Base-by-base conservation (phyloP, 2,329 filamentous ascomycete genomes). In the Helotiales sp. region DNA sequence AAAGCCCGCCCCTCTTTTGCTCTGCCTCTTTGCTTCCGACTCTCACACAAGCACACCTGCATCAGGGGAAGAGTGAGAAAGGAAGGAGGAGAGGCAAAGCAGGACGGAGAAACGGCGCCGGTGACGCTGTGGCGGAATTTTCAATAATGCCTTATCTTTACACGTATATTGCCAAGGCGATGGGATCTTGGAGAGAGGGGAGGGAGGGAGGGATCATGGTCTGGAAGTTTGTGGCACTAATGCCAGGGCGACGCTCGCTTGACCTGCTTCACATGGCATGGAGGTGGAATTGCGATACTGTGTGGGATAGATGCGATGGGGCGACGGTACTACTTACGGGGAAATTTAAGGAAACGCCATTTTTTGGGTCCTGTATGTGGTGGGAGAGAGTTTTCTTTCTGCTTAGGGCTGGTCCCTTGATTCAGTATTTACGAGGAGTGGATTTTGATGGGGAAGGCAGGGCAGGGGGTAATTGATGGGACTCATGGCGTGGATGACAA, bases 181-280 rank as follows among this genome's bases (percentile, higher is more conserved):
- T 40, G 24, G 32, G 20, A 57, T 37, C 54, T 57, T 57, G 54
- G 30, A 37, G 54, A 40, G 54, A 57, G 30, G 49, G 47, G 49
- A 28, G 30, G 26, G 26, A n/a, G 49, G 49, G 49, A 52, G 54
- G 30, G 30, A 57, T 57, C 54, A 37, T 40, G 54, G 32, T 37
- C 49, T 52, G 49, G 24, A 30, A 30, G 37, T n/a, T 28, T 30
- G 40, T 30, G 24, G 37, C 57, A 60, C 57, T 60, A 47, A 61
- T 61, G 59, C 47, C 59, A 61, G 58, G 58, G 58, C 57, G 32
- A 40, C 17, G 43, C 30, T 57, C 52, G 54, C 54, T 57, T 57
- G 30, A 57, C n/a, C 20, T 57, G 54, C 30, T 34, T 57, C 30
- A 57, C 54, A 57, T 57, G 49, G 49, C 49, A 50, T 45, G 15